A percentile compares a stretch with the other conserved stretches of the same genome.
These are phyloP conservation scores for Barnettozyma californica DNA, from an alignment of 805 yeast genomes.

Conservation along the genomic window DNA sequence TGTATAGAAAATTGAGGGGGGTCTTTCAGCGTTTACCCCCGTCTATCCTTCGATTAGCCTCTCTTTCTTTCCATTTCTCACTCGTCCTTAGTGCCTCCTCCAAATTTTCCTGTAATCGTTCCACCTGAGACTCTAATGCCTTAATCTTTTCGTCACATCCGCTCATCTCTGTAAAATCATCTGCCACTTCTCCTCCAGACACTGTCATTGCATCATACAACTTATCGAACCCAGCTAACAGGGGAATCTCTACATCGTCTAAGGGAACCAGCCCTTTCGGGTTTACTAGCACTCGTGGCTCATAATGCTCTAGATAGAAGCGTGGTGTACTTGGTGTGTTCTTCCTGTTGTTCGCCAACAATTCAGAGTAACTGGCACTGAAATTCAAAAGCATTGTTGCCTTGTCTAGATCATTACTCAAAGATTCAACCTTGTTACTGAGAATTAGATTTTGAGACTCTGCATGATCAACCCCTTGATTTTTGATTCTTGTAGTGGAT, in stretches of 20 bases:
- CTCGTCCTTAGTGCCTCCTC: neutral
- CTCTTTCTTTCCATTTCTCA: conserved; percentile 1
- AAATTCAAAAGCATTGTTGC: conserved; percentile 11
- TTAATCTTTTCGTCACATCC: neutral
- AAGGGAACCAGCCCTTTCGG: neutral
- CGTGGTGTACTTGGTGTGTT: conserved; percentile 5
- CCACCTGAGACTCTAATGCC: neutral
- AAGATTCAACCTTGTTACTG: neutral
- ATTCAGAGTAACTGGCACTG: conserved; percentile 6
- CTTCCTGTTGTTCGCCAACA: conserved; percentile 1
- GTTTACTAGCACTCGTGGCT: neutral
- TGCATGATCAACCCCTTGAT: neutral
- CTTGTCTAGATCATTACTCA: conserved; percentile 20
- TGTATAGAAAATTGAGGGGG: no score
- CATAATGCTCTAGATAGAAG: conserved; percentile 7
- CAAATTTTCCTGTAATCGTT: neutral
- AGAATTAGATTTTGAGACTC: conserved; percentile 2
- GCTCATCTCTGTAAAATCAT: neutral
- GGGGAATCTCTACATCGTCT: conserved; percentile 3
- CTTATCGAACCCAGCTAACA: conserved; percentile 13
- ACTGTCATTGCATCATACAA: conserved; percentile 16
- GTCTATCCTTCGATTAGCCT: neutral
- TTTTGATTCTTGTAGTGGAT: conserved; percentile 10
- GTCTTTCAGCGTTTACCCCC: neutral
- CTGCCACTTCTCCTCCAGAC: neutral